These are phyloP conservation scores for Oenanthe sinensis DNA, from an alignment of 129 eudicot species.

Conservation along the genomic window DNA sequence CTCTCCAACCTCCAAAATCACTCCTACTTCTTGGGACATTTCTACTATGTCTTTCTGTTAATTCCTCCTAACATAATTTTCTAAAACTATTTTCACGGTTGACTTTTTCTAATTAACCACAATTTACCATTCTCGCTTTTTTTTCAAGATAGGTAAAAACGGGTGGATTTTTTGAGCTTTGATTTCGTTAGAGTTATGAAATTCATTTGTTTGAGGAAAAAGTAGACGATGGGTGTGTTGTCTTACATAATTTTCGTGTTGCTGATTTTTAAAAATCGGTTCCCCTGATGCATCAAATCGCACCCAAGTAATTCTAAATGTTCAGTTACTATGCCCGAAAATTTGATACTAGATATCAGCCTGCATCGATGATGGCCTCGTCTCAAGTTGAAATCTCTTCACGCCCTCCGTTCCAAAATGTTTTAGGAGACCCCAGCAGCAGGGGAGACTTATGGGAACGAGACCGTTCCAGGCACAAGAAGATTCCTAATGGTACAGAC, in stretches of 20 bases:
- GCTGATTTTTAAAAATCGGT: neutral
- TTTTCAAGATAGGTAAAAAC: neutral
- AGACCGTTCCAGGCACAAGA: neutral
- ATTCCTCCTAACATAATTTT: neutral
- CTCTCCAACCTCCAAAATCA: slow-evolving; percentile 1
- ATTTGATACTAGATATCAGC: neutral
- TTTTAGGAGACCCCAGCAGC: slow-evolving; percentile 18
- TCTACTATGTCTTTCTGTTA: neutral
- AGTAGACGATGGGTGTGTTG: neutral
- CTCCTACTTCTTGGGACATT: slow-evolving; percentile 3
- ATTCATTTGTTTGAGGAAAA: neutral
- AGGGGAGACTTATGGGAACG: slow-evolving; percentile 11
- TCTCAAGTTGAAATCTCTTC: slow-evolving; percentile 40
- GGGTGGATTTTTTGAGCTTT: neutral
- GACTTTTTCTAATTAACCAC: neutral
- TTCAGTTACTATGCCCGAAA: neutral
- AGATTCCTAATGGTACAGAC: neutral
- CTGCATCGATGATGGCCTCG: slow-evolving; percentile 30
- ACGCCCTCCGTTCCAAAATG: slow-evolving; percentile 29
- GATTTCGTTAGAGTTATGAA: neutral
- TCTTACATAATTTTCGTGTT: neutral
- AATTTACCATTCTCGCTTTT: neutral
- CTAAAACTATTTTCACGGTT: neutral
- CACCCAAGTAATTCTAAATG: neutral
- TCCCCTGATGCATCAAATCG: neutral